phyloP scores from a whole-genome alignment of 202 grass and related monocot genomes.

The Panicum virgatum region DNA sequence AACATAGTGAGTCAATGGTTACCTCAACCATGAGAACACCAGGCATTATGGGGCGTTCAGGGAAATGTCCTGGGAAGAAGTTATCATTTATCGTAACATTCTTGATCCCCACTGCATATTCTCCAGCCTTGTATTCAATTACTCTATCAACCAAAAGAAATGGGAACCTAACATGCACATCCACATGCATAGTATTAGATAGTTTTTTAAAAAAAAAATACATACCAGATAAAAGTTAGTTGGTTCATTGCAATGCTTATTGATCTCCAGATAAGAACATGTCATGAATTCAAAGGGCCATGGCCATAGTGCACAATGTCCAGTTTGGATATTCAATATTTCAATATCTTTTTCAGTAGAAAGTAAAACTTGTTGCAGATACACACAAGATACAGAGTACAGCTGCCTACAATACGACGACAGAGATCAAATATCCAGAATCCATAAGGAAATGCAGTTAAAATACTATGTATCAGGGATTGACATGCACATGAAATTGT shows the following conservation, averaged over 20 bases:
- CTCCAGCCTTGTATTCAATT: constrained; percentile 83
- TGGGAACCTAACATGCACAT: constrained; percentile 68
- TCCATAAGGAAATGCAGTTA: not conserved
- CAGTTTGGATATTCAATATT: not conserved
- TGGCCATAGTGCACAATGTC: not conserved
- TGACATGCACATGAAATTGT: not conserved
- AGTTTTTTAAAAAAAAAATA: constrained; percentile 1
- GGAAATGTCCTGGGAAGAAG: constrained; percentile 98
- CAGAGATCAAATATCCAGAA: not conserved
- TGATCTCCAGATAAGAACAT: not conserved
- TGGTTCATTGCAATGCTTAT: not conserved
- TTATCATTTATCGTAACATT: constrained; percentile 97
- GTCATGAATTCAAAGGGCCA: not conserved
- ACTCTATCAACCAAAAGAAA: constrained; percentile 97
- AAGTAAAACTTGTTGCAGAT: not conserved
- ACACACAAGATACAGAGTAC: not conserved
- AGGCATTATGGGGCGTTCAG: constrained; percentile 93
- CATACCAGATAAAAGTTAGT: not conserved
- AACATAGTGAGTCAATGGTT: not conserved
- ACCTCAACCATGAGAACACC: constrained; percentile 99
- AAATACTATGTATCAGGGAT: not conserved
- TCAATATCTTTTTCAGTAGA: not conserved
- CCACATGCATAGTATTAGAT: not conserved
- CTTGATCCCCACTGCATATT: constrained; percentile 90
- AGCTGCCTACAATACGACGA: not conserved